Evolutionary conservation across 768 basidiomycete species (phyloP), one percentile per base, ranked within the genome.

Genomic region (Lactarius quietus): DNA sequence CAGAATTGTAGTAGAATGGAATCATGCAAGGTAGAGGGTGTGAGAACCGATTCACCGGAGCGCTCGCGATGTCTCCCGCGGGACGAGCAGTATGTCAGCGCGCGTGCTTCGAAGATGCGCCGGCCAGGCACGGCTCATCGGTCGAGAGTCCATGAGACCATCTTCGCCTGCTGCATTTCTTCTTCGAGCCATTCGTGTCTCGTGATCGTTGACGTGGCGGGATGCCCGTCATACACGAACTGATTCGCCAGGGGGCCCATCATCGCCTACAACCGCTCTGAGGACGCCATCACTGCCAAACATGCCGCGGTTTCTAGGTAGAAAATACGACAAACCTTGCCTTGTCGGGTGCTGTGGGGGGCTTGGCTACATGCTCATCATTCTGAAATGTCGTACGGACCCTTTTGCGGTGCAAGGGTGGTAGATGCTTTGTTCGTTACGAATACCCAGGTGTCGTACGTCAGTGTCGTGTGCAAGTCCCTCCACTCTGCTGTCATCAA

Each of bases 181-280:
- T 61, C 55, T 39, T 57, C 17, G 26, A 26, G 28, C 29, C 15
- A 26, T 39, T 51, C 23, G 38, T 48, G 39, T 57, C 64, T 31
- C 45, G 55, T 62, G 61, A 62, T 62, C 41, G 6, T 61, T 62
- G 65, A 53, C 45, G 28, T 62, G 48, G 26, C 23, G 61, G n/a
- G 60, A 41, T 38, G 51, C 56, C 31, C 57, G 60, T 36, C 57
- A 38, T 28, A 28, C 28, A 61, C 9, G 14, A 39, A 36, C 43
- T 65, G 64, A 65, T 65, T 61, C 64, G 59, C 64, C 59, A 65
- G 64, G 64, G 63, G 59, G 52, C 23, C 43, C 53, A 56, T 48
- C 28, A 31, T 61, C 29, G 54, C 48, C 48, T 51, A 61, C 65
- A 33, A 53, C 23, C 36, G 36, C 45, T 51, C n/a, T 61, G 54